Conservation (phyloP, 2,329 filamentous ascomycete species). For the Leptographium lundbergii region DNA sequence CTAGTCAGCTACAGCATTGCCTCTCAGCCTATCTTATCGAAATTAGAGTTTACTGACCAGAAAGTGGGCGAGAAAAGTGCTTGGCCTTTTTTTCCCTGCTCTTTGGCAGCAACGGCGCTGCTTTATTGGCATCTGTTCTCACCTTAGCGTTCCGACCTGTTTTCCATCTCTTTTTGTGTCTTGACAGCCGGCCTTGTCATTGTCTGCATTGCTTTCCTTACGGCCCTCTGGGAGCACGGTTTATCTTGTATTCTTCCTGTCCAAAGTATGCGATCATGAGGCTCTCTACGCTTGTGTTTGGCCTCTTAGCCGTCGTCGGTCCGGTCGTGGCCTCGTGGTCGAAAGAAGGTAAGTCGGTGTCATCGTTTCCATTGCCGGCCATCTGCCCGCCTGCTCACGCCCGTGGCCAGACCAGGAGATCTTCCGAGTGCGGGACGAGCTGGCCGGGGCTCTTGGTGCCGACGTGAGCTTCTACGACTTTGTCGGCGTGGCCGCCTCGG, state of each 20-base stretch:
- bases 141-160: too few species aligned
- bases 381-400: too few species aligned
- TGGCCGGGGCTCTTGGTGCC: conserved; percentile 59
- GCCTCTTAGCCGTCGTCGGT: conserved; percentile 56
- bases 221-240: too few species aligned
- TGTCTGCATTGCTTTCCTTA: background rate
- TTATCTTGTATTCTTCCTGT: conserved; percentile 14
- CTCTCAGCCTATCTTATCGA: too few species aligned
- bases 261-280: conserved; percentile 53
- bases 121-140: background rate
- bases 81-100: background rate
- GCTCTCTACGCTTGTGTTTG: conserved; percentile 51
- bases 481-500: conserved; percentile 60
- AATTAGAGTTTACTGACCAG: too few species aligned
- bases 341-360: conserved; percentile 57
- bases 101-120: background rate
- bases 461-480: conserved; percentile 92
- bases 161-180: background rate
- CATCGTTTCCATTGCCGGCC: conserved; percentile 1
- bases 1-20: background rate
- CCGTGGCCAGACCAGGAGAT: conserved; percentile 73
- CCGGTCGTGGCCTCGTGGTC: conserved; percentile 65
- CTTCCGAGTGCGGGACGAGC: conserved; percentile 86
- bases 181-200: background rate
- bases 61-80: background rate